These are phyloP conservation scores for Monosporascus sp. DNA, from an alignment of 2,329 filamentous ascomycete species.

Conservation along the genomic window DNA sequence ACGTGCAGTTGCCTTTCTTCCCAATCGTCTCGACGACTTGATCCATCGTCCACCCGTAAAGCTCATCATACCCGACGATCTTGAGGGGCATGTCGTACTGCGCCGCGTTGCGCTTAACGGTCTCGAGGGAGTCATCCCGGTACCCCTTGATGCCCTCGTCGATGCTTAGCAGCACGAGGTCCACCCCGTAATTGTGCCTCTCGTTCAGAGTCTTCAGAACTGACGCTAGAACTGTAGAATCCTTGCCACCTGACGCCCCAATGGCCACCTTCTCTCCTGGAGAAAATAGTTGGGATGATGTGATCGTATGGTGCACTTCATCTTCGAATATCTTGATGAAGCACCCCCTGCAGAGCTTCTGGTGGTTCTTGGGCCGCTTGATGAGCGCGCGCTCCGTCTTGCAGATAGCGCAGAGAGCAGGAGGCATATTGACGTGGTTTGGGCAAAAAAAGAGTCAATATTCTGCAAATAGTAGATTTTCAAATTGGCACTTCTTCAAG, in stretches of 20 bases:
- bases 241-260: conserved; percentile 93
- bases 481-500: no score
- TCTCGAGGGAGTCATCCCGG: conserved; percentile 90
- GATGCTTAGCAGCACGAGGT: conserved; percentile 83
- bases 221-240: conserved; percentile 91
- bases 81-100: conserved; percentile 90
- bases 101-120: conserved; percentile 85
- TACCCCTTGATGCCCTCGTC: conserved; percentile 98
- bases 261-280: conserved; percentile 86
- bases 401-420: conserved; percentile 71
- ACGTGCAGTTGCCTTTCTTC: conserved; percentile 98
- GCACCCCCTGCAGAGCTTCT: conserved; percentile 86
- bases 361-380: conserved; percentile 88
- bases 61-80: conserved; percentile 86
- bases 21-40: conserved; percentile 94
- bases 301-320: conserved; percentile 91
- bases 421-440: conserved; percentile 59
- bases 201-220: conserved; percentile 94
- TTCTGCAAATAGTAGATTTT: neutral
- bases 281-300: conserved; percentile 71
- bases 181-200: conserved; percentile 76
- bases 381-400: conserved; percentile 75
- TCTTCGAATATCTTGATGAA: conserved; percentile 86
- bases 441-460: neutral
- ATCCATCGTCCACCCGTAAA: conserved; percentile 99